A percentile compares a stretch with the other conserved stretches of the same genome.
These are phyloP conservation scores for Tephrocybe sp. DNA, from an alignment of 768 basidiomycete species.

Conservation along the genomic window DNA sequence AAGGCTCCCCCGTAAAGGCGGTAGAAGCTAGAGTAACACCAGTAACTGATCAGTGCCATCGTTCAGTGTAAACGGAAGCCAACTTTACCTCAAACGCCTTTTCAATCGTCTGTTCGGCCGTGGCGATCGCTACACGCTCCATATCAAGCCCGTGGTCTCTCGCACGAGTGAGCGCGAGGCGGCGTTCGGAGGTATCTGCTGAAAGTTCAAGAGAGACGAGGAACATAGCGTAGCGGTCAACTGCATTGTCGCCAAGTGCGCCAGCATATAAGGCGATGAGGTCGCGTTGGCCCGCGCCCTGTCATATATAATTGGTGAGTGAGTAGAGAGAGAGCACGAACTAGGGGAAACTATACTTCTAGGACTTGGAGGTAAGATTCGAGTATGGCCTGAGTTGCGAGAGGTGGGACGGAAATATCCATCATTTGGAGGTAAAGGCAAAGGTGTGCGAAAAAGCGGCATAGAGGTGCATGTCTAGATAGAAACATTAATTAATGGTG, in stretches of 20 bases:
- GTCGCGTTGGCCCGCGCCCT: slow-evolving; percentile 76
- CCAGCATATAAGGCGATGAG: slow-evolving; percentile 94
- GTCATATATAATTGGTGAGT: too few relatives aligned
- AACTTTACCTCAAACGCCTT: slow-evolving; percentile 58
- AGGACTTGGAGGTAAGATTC: slow-evolving; percentile 88
- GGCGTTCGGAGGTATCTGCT: slow-evolving; percentile 61
- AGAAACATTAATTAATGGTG: not conserved
- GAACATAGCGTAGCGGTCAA: slow-evolving; percentile 91
- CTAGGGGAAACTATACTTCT: slow-evolving; percentile 50
- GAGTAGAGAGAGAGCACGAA: too few relatives aligned
- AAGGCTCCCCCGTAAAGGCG: slow-evolving; percentile 50
- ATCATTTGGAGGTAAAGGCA: slow-evolving; percentile 88
- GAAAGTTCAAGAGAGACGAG: slow-evolving; percentile 71
- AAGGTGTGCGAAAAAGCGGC: slow-evolving; percentile 91
- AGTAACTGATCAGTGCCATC: slow-evolving; percentile 9
- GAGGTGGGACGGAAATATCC: slow-evolving; percentile 66
- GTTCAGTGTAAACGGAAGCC: not conserved
- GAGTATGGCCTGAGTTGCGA: slow-evolving; percentile 76
- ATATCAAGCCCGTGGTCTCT: slow-evolving; percentile 84
- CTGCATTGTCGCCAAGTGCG: slow-evolving; percentile 85
- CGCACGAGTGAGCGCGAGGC: slow-evolving; percentile 68
- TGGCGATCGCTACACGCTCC: slow-evolving; percentile 71
- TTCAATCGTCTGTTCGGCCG: slow-evolving; percentile 77
- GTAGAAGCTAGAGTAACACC: slow-evolving; percentile 42
- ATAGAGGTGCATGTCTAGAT: slow-evolving; percentile 63